phyloP scores from a whole-genome alignment of 2,329 filamentous ascomycete species.

The Cordyceps cicadae region DNA sequence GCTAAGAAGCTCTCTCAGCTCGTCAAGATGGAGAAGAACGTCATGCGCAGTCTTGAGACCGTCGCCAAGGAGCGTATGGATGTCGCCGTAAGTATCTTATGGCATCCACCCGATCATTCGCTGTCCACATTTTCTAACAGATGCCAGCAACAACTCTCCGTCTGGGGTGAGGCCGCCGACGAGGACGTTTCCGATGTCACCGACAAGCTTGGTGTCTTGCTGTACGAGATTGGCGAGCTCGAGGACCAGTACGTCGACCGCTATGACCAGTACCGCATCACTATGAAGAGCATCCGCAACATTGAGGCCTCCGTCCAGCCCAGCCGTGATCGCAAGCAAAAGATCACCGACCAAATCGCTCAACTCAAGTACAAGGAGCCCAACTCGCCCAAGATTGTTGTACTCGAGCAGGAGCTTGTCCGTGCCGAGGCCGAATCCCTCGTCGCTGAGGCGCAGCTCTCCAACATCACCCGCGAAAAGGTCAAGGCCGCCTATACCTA shows the following conservation, averaged over 20 bases:
- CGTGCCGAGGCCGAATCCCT: conserved; percentile 98
- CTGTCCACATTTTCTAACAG: conserved; percentile 12
- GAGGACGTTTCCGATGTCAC: conserved; percentile 98
- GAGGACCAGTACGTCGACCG: conserved; percentile 98
- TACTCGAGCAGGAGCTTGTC: conserved; percentile 96
- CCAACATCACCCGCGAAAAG: conserved; percentile 99
- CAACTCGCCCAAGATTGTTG: conserved; percentile 93
- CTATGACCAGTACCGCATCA: conserved; percentile 98
- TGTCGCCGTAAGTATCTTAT: conserved; percentile 65
- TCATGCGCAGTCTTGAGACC: conserved; percentile 95
- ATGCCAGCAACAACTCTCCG: conserved; percentile 86
- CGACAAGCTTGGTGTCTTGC: conserved; percentile 93
- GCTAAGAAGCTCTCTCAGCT: conserved; percentile 96
- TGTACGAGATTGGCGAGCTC: conserved; percentile 97
- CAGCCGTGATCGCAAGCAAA: conserved; percentile 98
- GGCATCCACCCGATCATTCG: too few relatives aligned
- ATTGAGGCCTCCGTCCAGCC: conserved; percentile 98
- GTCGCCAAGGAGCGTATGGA: conserved; percentile 97
- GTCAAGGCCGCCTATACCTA: conserved; percentile 97
- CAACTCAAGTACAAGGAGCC: conserved; percentile 99
- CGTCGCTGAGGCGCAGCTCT: conserved; percentile 93
- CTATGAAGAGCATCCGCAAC: conserved; percentile 98
- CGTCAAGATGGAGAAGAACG: conserved; percentile 99
- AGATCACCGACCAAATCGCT: conserved; percentile 97
- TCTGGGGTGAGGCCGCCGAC: conserved; percentile 93